phyloP scores from a whole-genome alignment of 305 asterid genomes.

The Fraxinus velutina region DNA sequence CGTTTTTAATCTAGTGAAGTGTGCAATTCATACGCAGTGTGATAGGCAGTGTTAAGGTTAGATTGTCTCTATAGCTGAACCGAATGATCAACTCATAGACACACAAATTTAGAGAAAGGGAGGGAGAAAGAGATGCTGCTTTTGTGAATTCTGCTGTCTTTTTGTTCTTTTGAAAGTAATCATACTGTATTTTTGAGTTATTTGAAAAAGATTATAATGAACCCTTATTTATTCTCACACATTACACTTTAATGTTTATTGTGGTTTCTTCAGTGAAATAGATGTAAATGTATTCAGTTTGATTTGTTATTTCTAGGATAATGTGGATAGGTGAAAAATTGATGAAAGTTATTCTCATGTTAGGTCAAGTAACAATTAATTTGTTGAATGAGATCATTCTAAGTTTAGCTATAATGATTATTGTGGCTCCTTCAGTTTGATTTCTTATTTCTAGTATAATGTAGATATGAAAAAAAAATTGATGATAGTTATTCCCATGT shows the following conservation, averaged over 20 bases:
- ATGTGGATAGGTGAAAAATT: background rate
- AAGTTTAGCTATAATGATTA: background rate
- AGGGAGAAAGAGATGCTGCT: background rate
- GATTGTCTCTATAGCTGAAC: background rate
- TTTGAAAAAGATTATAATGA: background rate
- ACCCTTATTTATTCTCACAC: background rate
- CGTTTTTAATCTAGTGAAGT: background rate
- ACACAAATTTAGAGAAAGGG: background rate
- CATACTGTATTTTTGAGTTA: background rate
- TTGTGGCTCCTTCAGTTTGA: slow-evolving; percentile 4
- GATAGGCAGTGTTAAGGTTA: background rate
- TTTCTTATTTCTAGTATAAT: background rate
- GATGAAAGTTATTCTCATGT: background rate
- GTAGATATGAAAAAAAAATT: background rate
- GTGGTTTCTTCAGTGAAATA: background rate
- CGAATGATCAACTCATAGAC: background rate
- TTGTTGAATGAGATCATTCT: background rate
- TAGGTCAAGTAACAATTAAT: background rate
- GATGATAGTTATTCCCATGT: background rate
- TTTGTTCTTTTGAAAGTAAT: background rate
- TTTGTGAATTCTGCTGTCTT: background rate
- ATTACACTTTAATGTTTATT: background rate
- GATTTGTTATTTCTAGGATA: background rate
- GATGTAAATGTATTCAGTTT: background rate
- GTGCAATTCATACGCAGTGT: background rate